A percentile compares a stretch with the other conserved stretches of the same genome.
phyloP scores from a whole-genome alignment of 441 rosid genomes.

The Pelargonium citronellum region DNA sequence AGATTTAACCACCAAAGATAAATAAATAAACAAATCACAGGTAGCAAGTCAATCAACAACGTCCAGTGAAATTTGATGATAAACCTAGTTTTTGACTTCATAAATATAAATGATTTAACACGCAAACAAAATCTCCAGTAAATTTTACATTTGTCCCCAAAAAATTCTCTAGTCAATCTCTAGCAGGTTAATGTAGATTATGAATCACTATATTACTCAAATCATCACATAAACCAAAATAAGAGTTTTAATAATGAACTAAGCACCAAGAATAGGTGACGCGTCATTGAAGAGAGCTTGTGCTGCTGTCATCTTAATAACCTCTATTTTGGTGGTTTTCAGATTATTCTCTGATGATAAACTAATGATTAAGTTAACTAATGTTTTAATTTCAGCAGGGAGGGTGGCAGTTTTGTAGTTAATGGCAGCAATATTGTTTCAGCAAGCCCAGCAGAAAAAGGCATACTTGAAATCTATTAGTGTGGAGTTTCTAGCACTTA shows the following conservation, averaged over 20 bases:
- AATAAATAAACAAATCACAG: not conserved
- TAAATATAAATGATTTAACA: not conserved
- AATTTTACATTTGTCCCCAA: constrained; percentile 1
- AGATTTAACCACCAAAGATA: constrained; percentile 3
- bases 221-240: not conserved
- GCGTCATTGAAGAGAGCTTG: not conserved
- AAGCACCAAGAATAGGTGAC: not conserved
- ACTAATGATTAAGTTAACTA: no score
- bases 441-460: not conserved
- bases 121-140: not conserved
- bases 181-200: not conserved
- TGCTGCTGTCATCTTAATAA: no score
- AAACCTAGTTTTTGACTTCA: not conserved
- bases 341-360: no score
- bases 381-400: no score
- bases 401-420: not conserved
- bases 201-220: not conserved
- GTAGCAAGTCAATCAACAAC: not conserved
- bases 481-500: not conserved
- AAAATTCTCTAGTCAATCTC: not conserved
- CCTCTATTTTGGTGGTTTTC: no score
- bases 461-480: not conserved
- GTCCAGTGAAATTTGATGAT: not conserved
- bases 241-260: not conserved
- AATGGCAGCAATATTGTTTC: not conserved